Conservation (phyloP, 352 stramenopile species). For the Globisporangium acanthophoron region DNA sequence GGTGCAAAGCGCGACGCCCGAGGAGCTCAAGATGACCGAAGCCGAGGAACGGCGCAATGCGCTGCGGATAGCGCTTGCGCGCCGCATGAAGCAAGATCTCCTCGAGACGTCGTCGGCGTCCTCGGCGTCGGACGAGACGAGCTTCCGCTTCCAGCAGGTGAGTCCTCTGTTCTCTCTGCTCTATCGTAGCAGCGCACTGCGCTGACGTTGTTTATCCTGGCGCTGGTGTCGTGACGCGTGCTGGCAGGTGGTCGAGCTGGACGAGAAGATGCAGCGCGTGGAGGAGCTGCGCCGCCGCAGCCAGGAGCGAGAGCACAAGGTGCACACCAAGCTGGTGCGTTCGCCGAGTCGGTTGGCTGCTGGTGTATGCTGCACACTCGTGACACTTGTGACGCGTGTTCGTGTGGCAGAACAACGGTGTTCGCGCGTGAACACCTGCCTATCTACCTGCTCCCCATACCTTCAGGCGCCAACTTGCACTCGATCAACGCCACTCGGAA, state of each 20-base stretch:
- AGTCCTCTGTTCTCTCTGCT: conserved; percentile 2
- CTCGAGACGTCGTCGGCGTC: conserved; percentile 29
- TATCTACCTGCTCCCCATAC: background rate
- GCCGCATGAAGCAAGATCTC: conserved; percentile 78
- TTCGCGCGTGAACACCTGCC: conserved; percentile 3
- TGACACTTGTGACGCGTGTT: background rate
- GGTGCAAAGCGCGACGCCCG: conserved; percentile 44
- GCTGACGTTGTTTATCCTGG: background rate
- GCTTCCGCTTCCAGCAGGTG: conserved; percentile 59
- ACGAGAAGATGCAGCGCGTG: conserved; percentile 75
- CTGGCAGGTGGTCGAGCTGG: conserved; percentile 52
- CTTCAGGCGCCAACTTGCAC: background rate
- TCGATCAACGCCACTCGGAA: background rate
- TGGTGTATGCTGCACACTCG: background rate
- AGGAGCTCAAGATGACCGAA: conserved; percentile 60
- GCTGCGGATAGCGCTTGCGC: conserved; percentile 62
- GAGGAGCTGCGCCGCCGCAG: conserved; percentile 61
- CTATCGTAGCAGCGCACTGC: too few species aligned
- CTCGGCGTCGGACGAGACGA: conserved; percentile 15
- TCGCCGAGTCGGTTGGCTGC: background rate
- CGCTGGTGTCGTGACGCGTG: background rate
- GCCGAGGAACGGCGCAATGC: conserved; percentile 65
- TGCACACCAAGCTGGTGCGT: conserved; percentile 46
- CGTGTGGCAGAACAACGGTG: background rate
- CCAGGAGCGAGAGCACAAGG: conserved; percentile 55